Evolutionary conservation across 768 basidiomycete species (phyloP), one percentile per base, ranked within the genome.

Genomic region (Tylopilus subfusipes): DNA sequence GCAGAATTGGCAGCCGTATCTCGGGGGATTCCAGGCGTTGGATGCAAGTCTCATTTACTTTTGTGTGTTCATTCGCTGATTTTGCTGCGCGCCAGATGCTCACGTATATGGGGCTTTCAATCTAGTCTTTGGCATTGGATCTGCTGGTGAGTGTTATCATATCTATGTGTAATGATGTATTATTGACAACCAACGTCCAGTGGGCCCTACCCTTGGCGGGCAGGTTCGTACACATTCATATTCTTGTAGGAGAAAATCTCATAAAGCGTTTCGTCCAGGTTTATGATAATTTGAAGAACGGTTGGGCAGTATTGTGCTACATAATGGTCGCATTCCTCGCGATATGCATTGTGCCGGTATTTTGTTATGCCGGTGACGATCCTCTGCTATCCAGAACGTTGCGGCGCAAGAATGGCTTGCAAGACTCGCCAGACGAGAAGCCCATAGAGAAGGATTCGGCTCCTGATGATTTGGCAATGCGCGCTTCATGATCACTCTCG

Each of bases 41-140:
- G 88, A 29, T 91, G 87, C 83, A 63, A 65, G 84, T 68, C 14
- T 27, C 40, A n/a, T 34, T 19, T 16, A 24, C 36, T 34, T 50
- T 11, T 19, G 19, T 44, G 22, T 9, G 25, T 54, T 29, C 34
- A 14, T 45, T 38, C 42, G 45, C 39, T 54, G 39, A 58, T 19
- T 39, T 14, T 21, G 11, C n/a, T 12, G 45, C 42, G n/a, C 27
- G 18, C 30, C 60, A 90, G 88, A 85, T 67, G 88, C 79, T 1
- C 87, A 90, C 62, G 76, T 86, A 4, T 90, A 88, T 61, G 88
- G 82, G 5, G 83, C 82, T 1, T 88, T 88, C 65, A 91, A 89
- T 69, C 63, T 90, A 11, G 81, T 81, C 3, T 88, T 82, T 56
- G 86, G 84, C 2, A 64, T 86, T 53, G 88, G 86, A 29, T 78